Conservation (phyloP, 495 filamentous ascomycete genomes). For the Podospora comata region DNA sequence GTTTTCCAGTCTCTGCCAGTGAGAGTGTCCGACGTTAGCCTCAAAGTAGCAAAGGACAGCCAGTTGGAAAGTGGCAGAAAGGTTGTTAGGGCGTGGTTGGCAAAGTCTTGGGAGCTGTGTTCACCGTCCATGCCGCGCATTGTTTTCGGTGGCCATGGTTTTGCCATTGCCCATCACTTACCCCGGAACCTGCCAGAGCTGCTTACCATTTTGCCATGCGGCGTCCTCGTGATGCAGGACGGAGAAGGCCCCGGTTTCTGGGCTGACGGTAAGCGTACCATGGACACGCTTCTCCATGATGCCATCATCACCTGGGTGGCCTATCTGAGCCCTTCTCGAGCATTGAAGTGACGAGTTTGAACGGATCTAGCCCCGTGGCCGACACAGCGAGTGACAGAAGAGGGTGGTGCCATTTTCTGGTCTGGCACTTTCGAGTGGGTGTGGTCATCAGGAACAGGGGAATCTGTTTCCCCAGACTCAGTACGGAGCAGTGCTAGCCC, state of each 20-base stretch:
- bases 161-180: background rate
- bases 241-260: constrained; percentile 9
- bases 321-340: background rate
- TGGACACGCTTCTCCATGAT: constrained; percentile 3
- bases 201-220: background rate
- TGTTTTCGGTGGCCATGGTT: background rate
- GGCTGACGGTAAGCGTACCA: constrained; percentile 16
- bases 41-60: background rate
- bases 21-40: background rate
- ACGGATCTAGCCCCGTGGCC: background rate
- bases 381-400: background rate
- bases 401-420: background rate
- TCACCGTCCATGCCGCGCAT: background rate
- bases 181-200: background rate
- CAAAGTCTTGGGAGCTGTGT: background rate
- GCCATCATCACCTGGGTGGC: background rate
- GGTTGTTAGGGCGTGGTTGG: background rate
- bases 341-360: background rate
- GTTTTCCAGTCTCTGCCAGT: background rate
- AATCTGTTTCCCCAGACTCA: background rate
- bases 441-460: constrained; percentile 5
- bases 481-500: background rate
- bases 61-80: background rate
- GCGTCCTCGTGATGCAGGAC: constrained; percentile 12
- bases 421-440: background rate